A percentile compares a stretch with the other conserved stretches of the same genome.
These are phyloP conservation scores for Porcisia hertigi DNA, from an alignment of 208 protist genomes.

Conservation along the genomic window DNA sequence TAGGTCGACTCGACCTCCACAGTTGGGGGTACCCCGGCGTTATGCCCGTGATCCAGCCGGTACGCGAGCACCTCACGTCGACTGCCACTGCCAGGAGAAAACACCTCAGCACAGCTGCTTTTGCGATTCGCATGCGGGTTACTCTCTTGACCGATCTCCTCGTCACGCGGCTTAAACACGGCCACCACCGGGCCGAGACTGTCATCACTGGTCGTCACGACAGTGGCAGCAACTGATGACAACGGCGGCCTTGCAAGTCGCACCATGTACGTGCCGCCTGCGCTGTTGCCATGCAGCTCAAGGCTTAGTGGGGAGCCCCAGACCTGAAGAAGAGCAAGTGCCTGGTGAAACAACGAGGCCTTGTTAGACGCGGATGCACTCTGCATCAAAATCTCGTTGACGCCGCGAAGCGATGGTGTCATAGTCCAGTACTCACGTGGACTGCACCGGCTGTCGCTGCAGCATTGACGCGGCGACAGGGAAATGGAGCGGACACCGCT, in stretches of 20 bases:
- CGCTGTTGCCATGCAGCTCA: conserved; percentile 50
- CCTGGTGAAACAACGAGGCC: conserved; percentile 3
- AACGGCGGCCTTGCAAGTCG: conserved; percentile 8
- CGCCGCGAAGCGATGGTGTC: conserved; percentile 32
- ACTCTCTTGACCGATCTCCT: conserved; percentile 55
- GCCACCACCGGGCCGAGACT: conserved; percentile 19
- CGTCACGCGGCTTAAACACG: conserved; percentile 71
- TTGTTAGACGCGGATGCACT: not conserved
- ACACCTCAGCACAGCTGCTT: conserved; percentile 44
- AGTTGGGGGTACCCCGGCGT: conserved; percentile 68
- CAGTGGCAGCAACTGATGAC: not conserved
- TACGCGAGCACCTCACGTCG: conserved; percentile 74
- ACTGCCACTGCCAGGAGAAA: conserved; percentile 65
- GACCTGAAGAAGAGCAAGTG: conserved; percentile 19
- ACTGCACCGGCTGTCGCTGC: not conserved
- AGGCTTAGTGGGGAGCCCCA: conserved; percentile 26
- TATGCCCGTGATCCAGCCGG: conserved; percentile 57
- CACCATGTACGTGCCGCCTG: conserved; percentile 79
- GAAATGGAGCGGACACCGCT: not conserved
- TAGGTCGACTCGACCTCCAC: conserved; percentile 45
- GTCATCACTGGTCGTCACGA: not conserved
- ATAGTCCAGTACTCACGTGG: conserved; percentile 16
- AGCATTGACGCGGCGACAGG: not conserved
- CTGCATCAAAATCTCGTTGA: conserved; percentile 34
- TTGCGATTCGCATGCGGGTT: conserved; percentile 62